Conservation (phyloP, 805 yeast species). For the Wickerhamomyces sydowiorum region DNA sequence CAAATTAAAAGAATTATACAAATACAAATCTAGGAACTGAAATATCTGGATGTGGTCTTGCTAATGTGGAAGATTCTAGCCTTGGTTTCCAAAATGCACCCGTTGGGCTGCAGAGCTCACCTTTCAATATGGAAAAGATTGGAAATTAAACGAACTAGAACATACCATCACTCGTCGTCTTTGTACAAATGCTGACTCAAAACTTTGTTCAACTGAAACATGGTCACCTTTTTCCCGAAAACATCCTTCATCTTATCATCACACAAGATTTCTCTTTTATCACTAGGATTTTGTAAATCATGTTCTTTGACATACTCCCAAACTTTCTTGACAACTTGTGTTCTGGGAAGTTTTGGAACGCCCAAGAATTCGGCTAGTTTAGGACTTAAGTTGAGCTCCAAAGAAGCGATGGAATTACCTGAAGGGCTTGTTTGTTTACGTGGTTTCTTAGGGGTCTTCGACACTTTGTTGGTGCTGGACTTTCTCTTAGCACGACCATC, state of each 20-base stretch:
- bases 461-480: slow-evolving; percentile 5
- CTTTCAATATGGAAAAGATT: background rate
- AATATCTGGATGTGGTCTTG: background rate
- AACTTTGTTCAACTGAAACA: slow-evolving; percentile 54
- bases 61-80: too few species aligned
- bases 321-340: slow-evolving; percentile 61
- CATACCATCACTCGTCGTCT: slow-evolving; percentile 18
- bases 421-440: slow-evolving; percentile 18
- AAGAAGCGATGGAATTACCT: slow-evolving; percentile 30
- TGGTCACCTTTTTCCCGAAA: slow-evolving; percentile 55
- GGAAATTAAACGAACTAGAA: background rate
- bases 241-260: slow-evolving; percentile 50
- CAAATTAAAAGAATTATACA: background rate
- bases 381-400: slow-evolving; percentile 43
- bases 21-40: background rate
- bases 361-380: slow-evolving; percentile 47
- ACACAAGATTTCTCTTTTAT: slow-evolving; percentile 59
- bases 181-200: slow-evolving; percentile 45
- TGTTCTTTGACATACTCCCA: slow-evolving; percentile 68
- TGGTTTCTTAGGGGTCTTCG: slow-evolving; percentile 11
- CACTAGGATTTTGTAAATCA: slow-evolving; percentile 59
- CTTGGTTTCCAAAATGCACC: too few species aligned
- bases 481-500: slow-evolving; percentile 14
- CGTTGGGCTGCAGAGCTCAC: too few species aligned
- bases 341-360: slow-evolving; percentile 44